Base-by-base conservation (phyloP, 2,329 filamentous ascomycete species). In the Dactylellina leptospora region DNA sequence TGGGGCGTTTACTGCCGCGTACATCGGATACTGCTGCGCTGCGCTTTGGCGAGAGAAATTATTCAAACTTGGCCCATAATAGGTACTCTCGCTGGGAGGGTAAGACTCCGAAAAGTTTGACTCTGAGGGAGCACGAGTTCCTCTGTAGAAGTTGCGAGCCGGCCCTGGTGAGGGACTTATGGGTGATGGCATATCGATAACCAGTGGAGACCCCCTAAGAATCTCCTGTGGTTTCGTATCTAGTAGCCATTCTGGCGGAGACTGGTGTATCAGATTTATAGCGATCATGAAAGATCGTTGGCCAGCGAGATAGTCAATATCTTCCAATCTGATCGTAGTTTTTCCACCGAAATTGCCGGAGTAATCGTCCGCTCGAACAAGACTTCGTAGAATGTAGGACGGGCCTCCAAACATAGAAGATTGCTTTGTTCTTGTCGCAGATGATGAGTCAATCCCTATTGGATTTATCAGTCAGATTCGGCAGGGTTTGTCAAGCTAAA, bases 231-330 rank as follows among this genome's bases (percentile, higher is more conserved):
- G 59, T 13, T 60, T 59, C 2, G 48, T 48, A 18, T 72, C 68
- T 8, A 44, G 22, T 2, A 72, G 36, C 68, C 68, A 72, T 33
- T 64, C 68, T n/a, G 45, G n/a, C 6, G 68, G 68, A 10, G 68
- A 72, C 36, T 72, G 68, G 45, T 72, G 68, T 10, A 72, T 64
- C 16, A 72, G 20, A 33, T 72, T 72, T 28, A 72, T 72, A 8
- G 68, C 59, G n/a, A 72, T 72, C 68, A 72, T 72, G 13, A 72
- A 60, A 4, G 68, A 72, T 20, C 68, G 50, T 33, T 72, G 68
- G 3, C 68, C 68, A 16, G 68, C 68, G 18, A 72, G 27, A 53
- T 72, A 64, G 23, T 63, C 54, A 16, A 72, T 64, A 72, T 72
- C 68, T 28, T 72, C 68, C 5, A 72, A 38, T 20, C 25, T 47